These are phyloP conservation scores for Boletus pseudo-olivaceus DNA, from an alignment of 768 basidiomycete genomes.

Conservation along the genomic window DNA sequence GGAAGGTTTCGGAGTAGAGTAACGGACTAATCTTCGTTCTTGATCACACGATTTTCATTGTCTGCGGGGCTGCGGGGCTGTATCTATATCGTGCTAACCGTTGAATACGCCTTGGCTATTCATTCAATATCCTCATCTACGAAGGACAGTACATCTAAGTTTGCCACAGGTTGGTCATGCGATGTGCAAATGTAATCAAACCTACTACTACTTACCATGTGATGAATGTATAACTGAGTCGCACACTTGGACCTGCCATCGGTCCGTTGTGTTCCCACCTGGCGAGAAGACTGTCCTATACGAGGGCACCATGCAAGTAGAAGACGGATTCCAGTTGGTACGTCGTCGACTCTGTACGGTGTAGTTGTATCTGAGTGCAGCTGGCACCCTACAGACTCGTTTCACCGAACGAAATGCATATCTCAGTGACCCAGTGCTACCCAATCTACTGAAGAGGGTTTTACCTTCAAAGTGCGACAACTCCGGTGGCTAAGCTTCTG, in stretches of 20 bases:
- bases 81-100: constrained; percentile 16
- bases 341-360: constrained; percentile 5
- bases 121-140: background rate
- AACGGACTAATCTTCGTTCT: constrained; percentile 10
- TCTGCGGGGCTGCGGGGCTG: background rate
- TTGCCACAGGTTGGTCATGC: background rate
- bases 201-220: background rate
- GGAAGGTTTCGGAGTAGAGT: constrained; percentile 72
- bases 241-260: background rate
- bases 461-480: constrained; percentile 45
- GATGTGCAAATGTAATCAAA: constrained; percentile 1
- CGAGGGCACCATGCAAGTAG: constrained; percentile 48
- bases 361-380: background rate
- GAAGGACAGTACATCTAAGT: background rate
- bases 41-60: constrained; percentile 3
- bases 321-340: constrained; percentile 66
- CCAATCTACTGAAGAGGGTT: constrained; percentile 53
- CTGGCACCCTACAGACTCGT: constrained; percentile 36
- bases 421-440: constrained; percentile 58
- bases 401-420: constrained; percentile 60
- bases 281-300: background rate
- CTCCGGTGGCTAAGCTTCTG: background rate
- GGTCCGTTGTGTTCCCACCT: background rate
- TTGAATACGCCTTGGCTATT: background rate
- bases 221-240: constrained; percentile 5